Percentiles rank a stretch among this genome's conserved stretches.
phyloP scores from a whole-genome alignment of 1,139 yeast species.

The Geotrichum phurueaensis region DNA sequence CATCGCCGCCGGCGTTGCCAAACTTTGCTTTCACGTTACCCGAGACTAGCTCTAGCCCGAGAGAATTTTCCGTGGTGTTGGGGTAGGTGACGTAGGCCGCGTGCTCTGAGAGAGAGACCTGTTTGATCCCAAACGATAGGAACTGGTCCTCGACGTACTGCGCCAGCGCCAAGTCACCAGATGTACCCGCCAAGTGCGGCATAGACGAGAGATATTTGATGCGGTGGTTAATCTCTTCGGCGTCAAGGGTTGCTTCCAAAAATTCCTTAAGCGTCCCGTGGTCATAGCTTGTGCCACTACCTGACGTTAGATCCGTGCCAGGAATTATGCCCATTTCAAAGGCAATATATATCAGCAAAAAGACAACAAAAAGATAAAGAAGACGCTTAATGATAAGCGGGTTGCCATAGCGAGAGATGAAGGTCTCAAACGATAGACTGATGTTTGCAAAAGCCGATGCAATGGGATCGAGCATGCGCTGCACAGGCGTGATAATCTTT shows the following conservation, averaged over 20 bases:
- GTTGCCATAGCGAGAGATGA: constrained; percentile 65
- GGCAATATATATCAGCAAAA: constrained; percentile 51
- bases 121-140: constrained; percentile 49
- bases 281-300: constrained; percentile 52
- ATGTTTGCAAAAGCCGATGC: constrained; percentile 50
- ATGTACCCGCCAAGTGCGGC: constrained; percentile 85
- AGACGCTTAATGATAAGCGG: constrained; percentile 79
- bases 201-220: constrained; percentile 72
- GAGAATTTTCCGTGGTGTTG: constrained; percentile 28
- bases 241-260: constrained; percentile 48
- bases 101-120: constrained; percentile 46
- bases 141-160: constrained; percentile 57
- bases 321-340: constrained; percentile 50
- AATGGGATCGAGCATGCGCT: constrained; percentile 57
- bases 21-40: constrained; percentile 1
- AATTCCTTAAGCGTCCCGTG: constrained; percentile 46
- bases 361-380: constrained; percentile 60
- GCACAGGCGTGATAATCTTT: constrained; percentile 48
- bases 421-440: constrained; percentile 47
- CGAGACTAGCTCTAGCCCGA: constrained; percentile 22
- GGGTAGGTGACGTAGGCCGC: constrained; percentile 59
- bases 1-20: constrained; percentile 24
- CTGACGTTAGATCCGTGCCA: constrained; percentile 38
- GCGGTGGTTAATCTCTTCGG: constrained; percentile 57
- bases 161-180: constrained; percentile 70